Evolutionary conservation across 139 green algal genomes (phyloP), one percentile per base, ranked within the genome.

Genomic region (Picochlorum sp.): DNA sequence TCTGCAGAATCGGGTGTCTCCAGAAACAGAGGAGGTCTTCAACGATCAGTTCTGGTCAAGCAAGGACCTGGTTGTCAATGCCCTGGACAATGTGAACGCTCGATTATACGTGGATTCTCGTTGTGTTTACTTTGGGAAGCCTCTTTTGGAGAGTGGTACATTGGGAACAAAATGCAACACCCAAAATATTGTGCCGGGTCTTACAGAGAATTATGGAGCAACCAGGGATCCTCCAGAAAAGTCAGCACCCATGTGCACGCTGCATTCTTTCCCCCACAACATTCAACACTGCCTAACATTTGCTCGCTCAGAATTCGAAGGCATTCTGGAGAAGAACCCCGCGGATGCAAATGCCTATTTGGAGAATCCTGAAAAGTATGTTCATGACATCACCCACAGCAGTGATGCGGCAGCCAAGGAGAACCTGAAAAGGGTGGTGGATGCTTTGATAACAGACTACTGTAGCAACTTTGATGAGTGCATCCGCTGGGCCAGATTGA

Each of bases 221-320:
- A 85, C 72, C 23, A 68, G 91, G 11, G 92, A 96, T 69, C 90
- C 90, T 3, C 90, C 90, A 0, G 90, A 97, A 76, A 95, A 93
- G 80, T 83, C 95, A 76, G 92, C 94, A 10, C 94, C 94, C 41
- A 99, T 99, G 94, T 99, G 94, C 81, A 99, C 94, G 2, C 64
- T 99, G 57, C 94, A 99, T 85, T 95, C 83, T 63, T 99, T 99
- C 86, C 94, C 94, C 21, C 94, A 98, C 86, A 99, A 98, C 82
- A 99, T 99, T 77, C 88, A 97, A 72, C 88, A 95, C 74, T 95
- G 88, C 80, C 76, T 95, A 49, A 96, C 91, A 10, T 97, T 88
- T 82, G 92, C 92, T 11, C 71, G 86, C 23, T 89, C 76, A 28
- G 91, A 98, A 84, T 98, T 98, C 77, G 93, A 99, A 77, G 93